Evolutionary conservation across 208 protist genomes (phyloP), one percentile per base, ranked within the genome.

Genomic region (Acanthamoeba royreba): DNA sequence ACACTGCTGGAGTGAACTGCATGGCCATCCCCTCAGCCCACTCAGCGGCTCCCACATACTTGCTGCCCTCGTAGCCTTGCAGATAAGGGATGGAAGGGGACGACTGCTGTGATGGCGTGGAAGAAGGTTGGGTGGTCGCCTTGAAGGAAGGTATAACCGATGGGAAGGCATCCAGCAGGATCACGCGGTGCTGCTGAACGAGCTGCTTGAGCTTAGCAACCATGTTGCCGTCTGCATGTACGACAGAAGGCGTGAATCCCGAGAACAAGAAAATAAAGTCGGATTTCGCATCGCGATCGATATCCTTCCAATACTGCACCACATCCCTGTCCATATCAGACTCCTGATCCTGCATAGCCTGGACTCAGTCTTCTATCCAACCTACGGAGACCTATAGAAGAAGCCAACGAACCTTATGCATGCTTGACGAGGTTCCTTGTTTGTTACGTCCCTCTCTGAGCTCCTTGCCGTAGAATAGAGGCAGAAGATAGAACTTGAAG

Each of bases 221-320:
- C 38, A 43, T 28, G 42, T 9, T 4, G 19, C n/a, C n/a, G n/a
- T n/a, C n/a, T n/a, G 28, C 72, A 19, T 45, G 42, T 31, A 38
- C 9, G 66, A 15, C n/a, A 38, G 66, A 1, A 9, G 42, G 19
- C 9, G 42, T 33, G 40, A 83, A 83, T 38, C 72, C 72, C 28
- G 72, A 83, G 72, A 83, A 83, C 42, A 83, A 43, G 72, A 83
- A 52, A 4, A 43, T 83, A 43, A 83, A 83, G 22, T 83, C 72
- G 15, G 72, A 43, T n/a, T 43, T 17, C 13, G 72, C 22, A 43
- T 83, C 52, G 22, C 72, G 42, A 28, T 83, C 72, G 42, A 83
- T 83, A 19, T 83, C 72, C 40, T 49, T 46, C 72, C 72, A 83
- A 43, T 83, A 83, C 72, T 83, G 72, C 42, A 53, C 72, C 40